Base-by-base conservation (phyloP, 2,329 filamentous ascomycete genomes). In the Colletotrichum sp. region DNA sequence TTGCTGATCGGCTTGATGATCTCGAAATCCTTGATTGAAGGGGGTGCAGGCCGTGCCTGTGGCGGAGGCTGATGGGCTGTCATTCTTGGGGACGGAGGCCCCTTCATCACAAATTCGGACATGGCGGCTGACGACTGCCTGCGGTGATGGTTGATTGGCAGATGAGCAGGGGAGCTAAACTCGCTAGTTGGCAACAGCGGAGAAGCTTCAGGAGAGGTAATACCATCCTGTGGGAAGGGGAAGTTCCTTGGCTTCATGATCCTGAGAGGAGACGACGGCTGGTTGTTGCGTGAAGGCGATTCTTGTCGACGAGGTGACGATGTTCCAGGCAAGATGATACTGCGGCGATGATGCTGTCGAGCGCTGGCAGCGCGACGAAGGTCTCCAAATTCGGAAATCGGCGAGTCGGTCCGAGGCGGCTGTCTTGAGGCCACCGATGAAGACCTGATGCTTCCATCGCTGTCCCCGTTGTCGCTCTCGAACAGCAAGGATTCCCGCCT, bases 1-100 rank as follows among this genome's bases (percentile, higher is more conserved):
- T 98, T 98, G 86, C 97, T 99, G 85, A 99, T 99, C 8, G 97
- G 97, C 82, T 99, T 99, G 87, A 99, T 98, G 79, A 99, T 98
- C 83, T 99, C 97, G 80, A 99, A 99, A 82, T 99, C 97, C 81
- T 98, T 98, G 86, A 99, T 99, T 0, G 98, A 99, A 9, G 96
- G 96, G 5, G 97, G 95, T 2, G 96, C 94, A 34, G 96, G 95
- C 74, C 96, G 93, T 65, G 96, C 95, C 83, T 98, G 96, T 2
- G 94, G 94, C 48, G 95, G 93, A 34, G 96, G 94, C 74, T 91
- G 93, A 25, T 94, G 93, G 5, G 95, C 94, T 64, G 91, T 92
- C 67, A 98, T 85, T 28, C 96, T 92, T 8, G 97, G 97, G 7
- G 97, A 99, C 2, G 94, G 90, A 0, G 96, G 95, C 19, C 93